Base-by-base conservation (phyloP, 371 early-diverging fungal genomes). In the Syncephalis plumigaleata region DNA sequence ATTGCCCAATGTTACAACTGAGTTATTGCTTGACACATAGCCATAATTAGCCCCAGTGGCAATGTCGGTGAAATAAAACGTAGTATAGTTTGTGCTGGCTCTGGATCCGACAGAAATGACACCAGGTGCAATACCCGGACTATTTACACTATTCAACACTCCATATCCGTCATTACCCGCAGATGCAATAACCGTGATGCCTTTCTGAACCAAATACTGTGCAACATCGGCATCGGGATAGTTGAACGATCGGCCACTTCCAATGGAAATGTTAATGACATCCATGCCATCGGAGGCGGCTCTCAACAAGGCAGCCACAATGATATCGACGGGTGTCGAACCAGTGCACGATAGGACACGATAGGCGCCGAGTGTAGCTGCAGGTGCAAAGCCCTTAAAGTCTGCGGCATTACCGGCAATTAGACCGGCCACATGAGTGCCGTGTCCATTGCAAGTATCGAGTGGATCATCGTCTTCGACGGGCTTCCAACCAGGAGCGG, bases 61-160 rank as follows among this genome's bases (percentile, higher is more conserved):
- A 31, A 7, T 31, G 4, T 31, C 11, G 31, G 7, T 31, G 31
- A 4, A 7, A 7, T 31, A 11, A 4, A 31, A 31, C 11, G 31
- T 7, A 31, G 31, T 31, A 31, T 31, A 31, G 4, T 4, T 11
- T 11, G 11, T 31, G 9, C 66, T 70, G 4, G 85, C 81, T 1
- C 79, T 62, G 40, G 77, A 76, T n/a, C 76, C 85, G 7, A 81
- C 76, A 37, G 72, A 70, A 31, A 84, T 51, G 3, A 73, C 80
- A 18, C 71, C 68, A 13, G 50, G 53, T 0, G 74, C 77, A 8
- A 78, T 60, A 0, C 75, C 74, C 2, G 86, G 84, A 0, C 77
- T 55, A 0, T 69, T 67, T 0, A 69, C 66, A 46, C 71, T 63
- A 50, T 66, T 78, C 4, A 81, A 49, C 0, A 85, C 86, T 31